A percentile compares a stretch with the other conserved stretches of the same genome.
phyloP scores from a whole-genome alignment of 768 basidiomycete genomes.

The Leccinum subgranulosum region DNA sequence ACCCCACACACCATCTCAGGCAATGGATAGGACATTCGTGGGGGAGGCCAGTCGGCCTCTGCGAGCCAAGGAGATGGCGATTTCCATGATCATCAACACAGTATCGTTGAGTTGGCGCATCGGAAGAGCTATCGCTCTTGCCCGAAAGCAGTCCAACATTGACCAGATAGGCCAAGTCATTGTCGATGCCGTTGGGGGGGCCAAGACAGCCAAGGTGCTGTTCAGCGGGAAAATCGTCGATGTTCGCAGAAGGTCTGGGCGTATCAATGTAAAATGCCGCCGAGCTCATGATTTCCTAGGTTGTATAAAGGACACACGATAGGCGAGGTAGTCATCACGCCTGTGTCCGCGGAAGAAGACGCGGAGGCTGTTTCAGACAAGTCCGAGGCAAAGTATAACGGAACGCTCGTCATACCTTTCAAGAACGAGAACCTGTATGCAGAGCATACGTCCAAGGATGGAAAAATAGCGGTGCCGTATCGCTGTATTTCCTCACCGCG shows the following conservation, averaged over 20 bases:
- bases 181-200: slow-evolving; percentile 36
- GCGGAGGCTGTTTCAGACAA: slow-evolving; percentile 22
- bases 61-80: slow-evolving; percentile 31
- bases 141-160: slow-evolving; percentile 45
- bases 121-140: slow-evolving; percentile 54
- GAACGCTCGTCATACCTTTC: slow-evolving; percentile 50
- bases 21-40: slow-evolving; percentile 36
- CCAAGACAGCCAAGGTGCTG: slow-evolving; percentile 37
- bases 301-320: slow-evolving; percentile 40
- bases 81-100: slow-evolving; percentile 47
- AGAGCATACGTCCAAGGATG: slow-evolving; percentile 35
- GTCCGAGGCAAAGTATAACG: slow-evolving; percentile 21
- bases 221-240: slow-evolving; percentile 62
- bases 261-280: background rate
- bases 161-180: slow-evolving; percentile 34
- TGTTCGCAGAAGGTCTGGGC: slow-evolving; percentile 35
- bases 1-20: background rate
- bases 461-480: slow-evolving; percentile 16
- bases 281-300: slow-evolving; percentile 6
- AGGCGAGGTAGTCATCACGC: slow-evolving; percentile 34
- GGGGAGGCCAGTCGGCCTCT: slow-evolving; percentile 44
- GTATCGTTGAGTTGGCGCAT: slow-evolving; percentile 63
- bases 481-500: background rate
- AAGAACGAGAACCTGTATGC: slow-evolving; percentile 62
- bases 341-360: slow-evolving; percentile 28